phyloP scores from a whole-genome alignment of 2,329 filamentous ascomycete species.

The Lecanoromycetidae sp. region DNA sequence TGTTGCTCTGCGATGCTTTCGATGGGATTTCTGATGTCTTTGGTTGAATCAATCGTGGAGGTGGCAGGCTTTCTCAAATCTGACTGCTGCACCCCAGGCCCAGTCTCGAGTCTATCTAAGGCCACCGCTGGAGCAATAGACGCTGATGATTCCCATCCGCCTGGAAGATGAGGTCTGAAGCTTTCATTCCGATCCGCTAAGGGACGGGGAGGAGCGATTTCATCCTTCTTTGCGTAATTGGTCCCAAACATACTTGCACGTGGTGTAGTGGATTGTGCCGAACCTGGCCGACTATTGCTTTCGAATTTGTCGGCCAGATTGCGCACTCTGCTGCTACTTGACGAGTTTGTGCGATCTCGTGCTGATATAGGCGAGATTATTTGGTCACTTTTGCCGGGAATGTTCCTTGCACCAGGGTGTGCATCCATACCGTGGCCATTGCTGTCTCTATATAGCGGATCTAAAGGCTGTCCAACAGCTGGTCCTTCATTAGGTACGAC shows the following conservation, averaged over 20 bases:
- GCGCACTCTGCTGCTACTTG: constrained; percentile 38
- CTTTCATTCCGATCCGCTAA: constrained; percentile 26
- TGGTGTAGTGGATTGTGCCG: constrained; percentile 33
- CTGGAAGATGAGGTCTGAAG: constrained; percentile 41
- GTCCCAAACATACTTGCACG: constrained; percentile 25
- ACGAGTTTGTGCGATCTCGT: constrained; percentile 30
- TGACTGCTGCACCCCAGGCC: neutral
- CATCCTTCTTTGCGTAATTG: constrained; percentile 27
- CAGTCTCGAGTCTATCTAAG: neutral
- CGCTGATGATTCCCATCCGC: constrained; percentile 41
- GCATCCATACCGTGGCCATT: neutral
- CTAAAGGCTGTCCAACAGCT: neutral
- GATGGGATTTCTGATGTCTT: neutral
- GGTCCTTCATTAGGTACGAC: neutral
- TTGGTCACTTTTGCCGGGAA: neutral
- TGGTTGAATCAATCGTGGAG: neutral
- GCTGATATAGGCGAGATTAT: neutral
- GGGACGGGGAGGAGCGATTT: constrained; percentile 22
- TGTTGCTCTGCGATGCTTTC: neutral
- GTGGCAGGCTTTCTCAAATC: neutral
- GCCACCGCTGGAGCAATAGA: constrained; percentile 12
- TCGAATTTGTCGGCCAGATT: constrained; percentile 41
- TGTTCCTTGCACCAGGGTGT: neutral
- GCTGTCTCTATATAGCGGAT: neutral
- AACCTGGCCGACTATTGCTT: constrained; percentile 35